These are phyloP conservation scores for Chrysanthemum makinoi DNA, from an alignment of 129 eudicot genomes.

Conservation along the genomic window DNA sequence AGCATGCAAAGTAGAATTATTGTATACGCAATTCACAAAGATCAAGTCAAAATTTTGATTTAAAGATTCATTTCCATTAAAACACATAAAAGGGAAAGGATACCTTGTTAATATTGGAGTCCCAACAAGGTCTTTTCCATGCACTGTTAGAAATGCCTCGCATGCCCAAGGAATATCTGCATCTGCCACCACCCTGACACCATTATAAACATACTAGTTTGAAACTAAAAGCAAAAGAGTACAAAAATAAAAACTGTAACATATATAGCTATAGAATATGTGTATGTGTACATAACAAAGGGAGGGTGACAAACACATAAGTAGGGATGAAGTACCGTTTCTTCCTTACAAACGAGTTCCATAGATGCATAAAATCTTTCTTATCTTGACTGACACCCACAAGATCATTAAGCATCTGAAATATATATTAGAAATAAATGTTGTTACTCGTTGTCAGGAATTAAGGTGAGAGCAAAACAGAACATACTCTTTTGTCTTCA, in stretches of 20 bases:
- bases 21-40: not conserved
- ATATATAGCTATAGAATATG: not conserved
- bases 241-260: not conserved
- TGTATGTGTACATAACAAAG: not conserved
- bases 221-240: not conserved
- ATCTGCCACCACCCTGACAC: slow-evolving; percentile 72
- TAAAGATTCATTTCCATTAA: not conserved
- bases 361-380: slow-evolving; percentile 79
- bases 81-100: not conserved
- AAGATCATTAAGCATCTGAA: not conserved
- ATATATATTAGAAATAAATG: too few species aligned
- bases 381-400: slow-evolving; percentile 71
- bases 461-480: too few species aligned
- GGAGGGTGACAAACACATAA: not conserved
- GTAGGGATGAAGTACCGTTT: slow-evolving; percentile 40
- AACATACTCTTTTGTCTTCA: too few species aligned
- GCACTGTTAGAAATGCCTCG: slow-evolving; percentile 62
- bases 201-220: slow-evolving; percentile 6
- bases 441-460: too few species aligned
- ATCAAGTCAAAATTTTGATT: too few species aligned
- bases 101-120: slow-evolving; percentile 37
- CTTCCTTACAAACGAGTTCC: slow-evolving; percentile 83
- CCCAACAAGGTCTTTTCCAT: slow-evolving; percentile 46
- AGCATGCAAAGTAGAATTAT: not conserved
- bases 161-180: slow-evolving; percentile 85